Percentiles rank a stretch among this genome's conserved stretches.
Conservation (phyloP, 352 stramenopile genomes). For the Globisporangium acanthophoron region DNA sequence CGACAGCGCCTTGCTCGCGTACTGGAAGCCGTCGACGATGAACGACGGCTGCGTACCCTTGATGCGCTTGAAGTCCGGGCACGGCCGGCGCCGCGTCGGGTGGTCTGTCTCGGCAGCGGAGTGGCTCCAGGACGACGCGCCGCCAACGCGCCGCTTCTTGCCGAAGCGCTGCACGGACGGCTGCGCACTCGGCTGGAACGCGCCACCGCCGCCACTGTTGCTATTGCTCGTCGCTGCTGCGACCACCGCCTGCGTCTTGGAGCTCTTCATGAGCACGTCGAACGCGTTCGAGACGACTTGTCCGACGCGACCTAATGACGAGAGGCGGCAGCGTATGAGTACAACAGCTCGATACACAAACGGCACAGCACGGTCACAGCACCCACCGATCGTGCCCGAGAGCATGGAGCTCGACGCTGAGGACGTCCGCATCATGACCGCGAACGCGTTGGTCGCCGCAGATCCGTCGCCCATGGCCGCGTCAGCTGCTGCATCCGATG, state of each 20-base stretch:
- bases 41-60: conserved; percentile 68
- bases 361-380: neutral
- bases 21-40: conserved; percentile 87
- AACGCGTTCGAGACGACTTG: conserved; percentile 55
- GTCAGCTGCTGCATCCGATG: neutral
- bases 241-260: conserved; percentile 46
- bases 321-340: neutral
- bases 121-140: conserved; percentile 3
- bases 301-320: conserved; percentile 6
- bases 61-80: conserved; percentile 80
- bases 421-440: conserved; percentile 50
- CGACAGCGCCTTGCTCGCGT: conserved; percentile 63
- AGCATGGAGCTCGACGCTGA: conserved; percentile 6
- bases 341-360: too few species aligned
- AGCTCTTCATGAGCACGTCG: conserved; percentile 78
- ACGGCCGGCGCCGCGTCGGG: conserved; percentile 17
- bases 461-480: neutral
- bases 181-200: neutral
- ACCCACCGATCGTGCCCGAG: conserved; percentile 7
- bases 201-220: neutral
- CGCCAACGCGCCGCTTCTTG: conserved; percentile 15
- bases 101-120: neutral
- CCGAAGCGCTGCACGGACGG: conserved; percentile 19
- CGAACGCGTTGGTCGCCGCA: conserved; percentile 33
- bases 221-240: conserved; percentile 5